Conservation (phyloP, 441 rosid species). For the Adansonia rubrostipa region DNA sequence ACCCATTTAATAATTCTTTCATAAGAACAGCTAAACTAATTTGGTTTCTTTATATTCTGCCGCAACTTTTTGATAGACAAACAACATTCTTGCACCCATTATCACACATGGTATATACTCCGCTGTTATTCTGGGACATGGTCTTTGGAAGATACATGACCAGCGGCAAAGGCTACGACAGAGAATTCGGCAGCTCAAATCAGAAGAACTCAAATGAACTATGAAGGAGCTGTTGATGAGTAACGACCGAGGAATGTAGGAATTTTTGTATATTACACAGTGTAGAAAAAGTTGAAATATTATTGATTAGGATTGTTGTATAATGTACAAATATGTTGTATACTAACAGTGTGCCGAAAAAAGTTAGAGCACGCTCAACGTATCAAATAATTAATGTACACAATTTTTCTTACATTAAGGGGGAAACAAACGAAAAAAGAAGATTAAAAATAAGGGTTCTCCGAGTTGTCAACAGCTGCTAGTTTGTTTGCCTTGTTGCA, state of each 20-base stretch:
- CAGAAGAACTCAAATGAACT: slow-evolving; percentile 36
- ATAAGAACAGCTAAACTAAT: slow-evolving; percentile 5
- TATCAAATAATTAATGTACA: no score
- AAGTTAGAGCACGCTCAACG: neutral
- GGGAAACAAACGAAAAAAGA: no score
- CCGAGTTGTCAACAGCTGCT: no score
- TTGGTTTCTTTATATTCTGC: neutral
- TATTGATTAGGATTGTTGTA: slow-evolving; percentile 20
- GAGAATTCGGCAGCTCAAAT: slow-evolving; percentile 57
- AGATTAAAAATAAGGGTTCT: no score
- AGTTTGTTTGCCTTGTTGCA: no score
- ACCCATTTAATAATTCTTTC: neutral
- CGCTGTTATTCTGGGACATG: slow-evolving; percentile 77
- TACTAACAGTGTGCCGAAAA: slow-evolving; percentile 12
- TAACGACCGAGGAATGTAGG: slow-evolving; percentile 12
- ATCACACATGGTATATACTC: slow-evolving; percentile 94
- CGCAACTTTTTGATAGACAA: slow-evolving; percentile 52
- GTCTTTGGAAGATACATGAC: slow-evolving; percentile 88
- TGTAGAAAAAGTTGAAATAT: slow-evolving; percentile 18
- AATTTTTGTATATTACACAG: slow-evolving; percentile 35
- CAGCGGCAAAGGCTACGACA: slow-evolving; percentile 71
- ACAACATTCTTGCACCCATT: slow-evolving; percentile 82
- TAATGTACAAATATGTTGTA: slow-evolving; percentile 28
- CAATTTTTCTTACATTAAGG: no score
- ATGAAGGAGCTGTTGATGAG: slow-evolving; percentile 16